These are phyloP conservation scores for Neopestalotiopsis sp. DNA, from an alignment of 2,329 filamentous ascomycete species.

Conservation along the genomic window DNA sequence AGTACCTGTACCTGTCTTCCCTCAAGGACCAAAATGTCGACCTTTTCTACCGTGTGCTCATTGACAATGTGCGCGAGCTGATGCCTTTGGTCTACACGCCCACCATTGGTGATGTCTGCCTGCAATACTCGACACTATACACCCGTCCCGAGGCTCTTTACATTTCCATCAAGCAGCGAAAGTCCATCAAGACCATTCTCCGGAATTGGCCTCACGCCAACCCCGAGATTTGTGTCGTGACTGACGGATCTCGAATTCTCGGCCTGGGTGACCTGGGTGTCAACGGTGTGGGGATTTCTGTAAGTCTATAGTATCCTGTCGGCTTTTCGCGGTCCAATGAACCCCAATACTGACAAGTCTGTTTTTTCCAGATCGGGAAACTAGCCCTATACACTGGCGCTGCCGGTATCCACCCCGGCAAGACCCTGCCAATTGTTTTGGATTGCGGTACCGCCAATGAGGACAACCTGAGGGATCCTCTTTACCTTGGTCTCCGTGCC, in stretches of 20 bases:
- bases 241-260: conserved; percentile 90
- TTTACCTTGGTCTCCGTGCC: conserved; percentile 89
- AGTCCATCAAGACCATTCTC: conserved; percentile 86
- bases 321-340: conserved; percentile 16
- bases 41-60: conserved; percentile 82
- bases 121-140: conserved; percentile 95
- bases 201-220: conserved; percentile 89
- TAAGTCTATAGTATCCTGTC: conserved; percentile 46
- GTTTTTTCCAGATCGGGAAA: conserved; percentile 74
- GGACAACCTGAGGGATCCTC: conserved; percentile 68
- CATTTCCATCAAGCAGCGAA: conserved; percentile 93
- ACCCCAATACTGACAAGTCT: conserved; percentile 8
- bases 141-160: conserved; percentile 95
- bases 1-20: conserved; percentile 81
- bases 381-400: conserved; percentile 93
- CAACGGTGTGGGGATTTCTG: conserved; percentile 97
- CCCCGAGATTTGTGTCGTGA: conserved; percentile 96
- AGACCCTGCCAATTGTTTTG: conserved; percentile 75
- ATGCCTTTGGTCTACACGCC: conserved; percentile 88
- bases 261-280: conserved; percentile 95
- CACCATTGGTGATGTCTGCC: conserved; percentile 93
- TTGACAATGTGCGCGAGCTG: conserved; percentile 77
- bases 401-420: conserved; percentile 90
- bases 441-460: conserved; percentile 73
- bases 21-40: conserved; percentile 79